Percentiles rank a stretch among this genome's conserved stretches.
Evolutionary conservation across 2,329 filamentous ascomycete genomes (phyloP).

Genomic region (Whalleya microplaca): DNA sequence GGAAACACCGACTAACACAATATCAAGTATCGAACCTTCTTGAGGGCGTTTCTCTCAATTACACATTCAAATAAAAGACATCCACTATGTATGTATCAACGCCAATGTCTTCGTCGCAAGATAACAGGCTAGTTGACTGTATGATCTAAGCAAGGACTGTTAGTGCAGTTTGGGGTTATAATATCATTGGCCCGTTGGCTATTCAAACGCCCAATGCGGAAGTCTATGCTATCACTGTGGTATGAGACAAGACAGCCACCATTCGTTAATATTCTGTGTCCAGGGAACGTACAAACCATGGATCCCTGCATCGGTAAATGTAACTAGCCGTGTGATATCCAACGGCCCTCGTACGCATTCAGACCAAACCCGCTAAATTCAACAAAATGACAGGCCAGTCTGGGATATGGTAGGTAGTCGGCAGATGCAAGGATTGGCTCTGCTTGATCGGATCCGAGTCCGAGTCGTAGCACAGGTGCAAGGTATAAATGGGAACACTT

Average conservation of each 20-base stretch:
- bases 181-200: neutral
- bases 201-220: neutral
- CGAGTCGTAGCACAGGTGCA: conserved; percentile 24
- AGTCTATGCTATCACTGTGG: neutral
- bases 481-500: conserved; percentile 19
- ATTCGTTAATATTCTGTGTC: neutral
- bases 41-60: neutral
- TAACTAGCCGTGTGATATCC: conserved; percentile 19
- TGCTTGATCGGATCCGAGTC: conserved; percentile 11
- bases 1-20: too few species aligned
- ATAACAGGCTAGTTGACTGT: neutral
- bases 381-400: conserved; percentile 19
- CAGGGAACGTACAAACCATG: conserved; percentile 13
- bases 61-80: neutral
- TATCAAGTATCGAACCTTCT: neutral
- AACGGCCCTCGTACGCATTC: conserved; percentile 23
- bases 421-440: conserved; percentile 15
- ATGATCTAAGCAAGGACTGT: neutral
- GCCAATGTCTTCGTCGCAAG: neutral
- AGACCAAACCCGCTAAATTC: conserved; percentile 16
- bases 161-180: neutral
- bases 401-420: conserved; percentile 21
- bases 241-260: neutral
- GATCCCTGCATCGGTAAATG: conserved; percentile 18
- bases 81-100: neutral